Conservation (phyloP, 345 rosid species). For the Excoecaria cochinchinensis region DNA sequence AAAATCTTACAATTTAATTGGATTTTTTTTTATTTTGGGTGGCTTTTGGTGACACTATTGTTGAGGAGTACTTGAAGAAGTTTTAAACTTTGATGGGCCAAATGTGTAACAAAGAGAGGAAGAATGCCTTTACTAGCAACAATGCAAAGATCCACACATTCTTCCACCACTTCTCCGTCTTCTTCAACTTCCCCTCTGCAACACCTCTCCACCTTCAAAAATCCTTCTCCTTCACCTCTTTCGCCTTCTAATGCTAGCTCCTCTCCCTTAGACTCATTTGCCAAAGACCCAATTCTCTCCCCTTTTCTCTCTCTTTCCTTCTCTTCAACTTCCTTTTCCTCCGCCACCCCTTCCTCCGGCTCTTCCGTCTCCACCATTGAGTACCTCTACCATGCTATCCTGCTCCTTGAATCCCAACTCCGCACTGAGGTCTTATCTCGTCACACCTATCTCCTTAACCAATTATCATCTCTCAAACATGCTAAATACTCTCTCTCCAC, state of each 20-base stretch:
- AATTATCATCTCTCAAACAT: slow-evolving; percentile 84
- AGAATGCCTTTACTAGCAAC: slow-evolving; percentile 58
- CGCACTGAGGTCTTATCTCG: slow-evolving; percentile 91
- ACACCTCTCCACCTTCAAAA: slow-evolving; percentile 70
- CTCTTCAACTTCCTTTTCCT: slow-evolving; percentile 87
- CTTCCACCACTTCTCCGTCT: slow-evolving; percentile 28
- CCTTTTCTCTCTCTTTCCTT: slow-evolving; percentile 88
- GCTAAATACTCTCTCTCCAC: slow-evolving; percentile 83
- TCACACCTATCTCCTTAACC: slow-evolving; percentile 76
- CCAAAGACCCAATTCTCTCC: slow-evolving; percentile 71
- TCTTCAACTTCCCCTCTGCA: slow-evolving; percentile 56
- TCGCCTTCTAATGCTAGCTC: slow-evolving; percentile 21
- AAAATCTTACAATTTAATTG: too few species aligned
- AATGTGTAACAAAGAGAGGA: neutral
- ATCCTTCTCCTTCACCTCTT: slow-evolving; percentile 27
- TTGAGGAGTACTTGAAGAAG: too few species aligned
- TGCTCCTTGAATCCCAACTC: slow-evolving; percentile 86
- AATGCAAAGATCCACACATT: slow-evolving; percentile 33
- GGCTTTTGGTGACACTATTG: too few species aligned
- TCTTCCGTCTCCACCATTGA: slow-evolving; percentile 99
- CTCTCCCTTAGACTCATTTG: slow-evolving; percentile 68
- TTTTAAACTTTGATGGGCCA: too few species aligned
- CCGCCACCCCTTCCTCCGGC: slow-evolving; percentile 97
- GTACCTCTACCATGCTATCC: slow-evolving; percentile 90
- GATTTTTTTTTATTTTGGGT: too few species aligned